Evolutionary conservation across 257 asterid species (phyloP), one percentile per base, ranked within the genome.

Genomic region (Parsonsia alboflavescens): DNA sequence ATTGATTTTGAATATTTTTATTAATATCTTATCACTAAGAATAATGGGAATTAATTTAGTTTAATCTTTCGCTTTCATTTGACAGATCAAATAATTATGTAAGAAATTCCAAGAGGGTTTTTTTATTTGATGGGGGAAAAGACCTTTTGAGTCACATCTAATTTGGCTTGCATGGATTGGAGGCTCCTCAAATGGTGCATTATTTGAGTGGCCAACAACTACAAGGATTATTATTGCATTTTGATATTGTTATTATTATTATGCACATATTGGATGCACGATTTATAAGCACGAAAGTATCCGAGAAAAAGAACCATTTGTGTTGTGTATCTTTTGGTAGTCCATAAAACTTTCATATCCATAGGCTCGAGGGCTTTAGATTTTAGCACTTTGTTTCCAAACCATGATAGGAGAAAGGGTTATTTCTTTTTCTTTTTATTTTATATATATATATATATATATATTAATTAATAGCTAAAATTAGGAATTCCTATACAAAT

Each of bases 211-310:
- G 44, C 66, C 11, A 12, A 39, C 44, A 49, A 21, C 52, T 9
- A 46, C 13, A 46, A 8, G 21, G 72, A 21, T 48, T 2, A 21
- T 48, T 2, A 10, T 62, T 3, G 19, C 61, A 62, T 12, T 19
- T 21, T 74, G 19, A 52, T 52, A 66, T 50, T n/a, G n/a, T n/a
- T 52, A 33, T 65, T 50, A 67, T 52, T 54, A 39, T 67, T 75
- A 15, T 36, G 36, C 39, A 68, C 59, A 41, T 67, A 67, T 53
- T 67, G 68, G 59, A 17, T 49, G 57, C 73, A 52, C 33, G 30
- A 57, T 24, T 30, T 49, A 11, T 2, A 7, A 16, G 26, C 21
- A 24, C 50, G 33, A 39, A 52, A 52, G 11, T 70, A 5, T 30
- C 39, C 28, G 3, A 28, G 17, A 30, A 24, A 30, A 61, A 13